phyloP scores from a whole-genome alignment of 2,329 filamentous ascomycete genomes.

The Alternaria viburni region DNA sequence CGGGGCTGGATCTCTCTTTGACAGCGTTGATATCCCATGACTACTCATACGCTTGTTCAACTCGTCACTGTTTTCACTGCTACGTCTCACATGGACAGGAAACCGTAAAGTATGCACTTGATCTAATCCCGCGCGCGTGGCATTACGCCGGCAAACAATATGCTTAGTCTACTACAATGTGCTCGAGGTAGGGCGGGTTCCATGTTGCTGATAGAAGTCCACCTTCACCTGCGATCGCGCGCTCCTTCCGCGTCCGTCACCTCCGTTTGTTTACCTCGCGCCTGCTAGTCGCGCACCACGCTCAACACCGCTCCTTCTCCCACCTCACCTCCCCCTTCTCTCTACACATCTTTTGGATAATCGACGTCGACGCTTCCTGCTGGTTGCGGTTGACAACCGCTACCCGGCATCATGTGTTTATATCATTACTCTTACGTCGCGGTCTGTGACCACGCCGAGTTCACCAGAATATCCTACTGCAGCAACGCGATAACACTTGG shows the following conservation, averaged over 20 bases:
- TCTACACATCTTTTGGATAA: slow-evolving; percentile 1
- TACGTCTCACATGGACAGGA: not conserved
- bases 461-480: slow-evolving; percentile 42
- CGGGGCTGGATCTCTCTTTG: not conserved
- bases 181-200: not conserved
- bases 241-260: slow-evolving; percentile 9
- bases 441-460: slow-evolving; percentile 39
- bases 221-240: slow-evolving; percentile 2
- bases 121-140: not conserved
- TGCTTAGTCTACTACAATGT: not conserved
- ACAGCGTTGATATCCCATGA: not conserved
- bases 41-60: not conserved
- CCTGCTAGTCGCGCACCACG: not conserved
- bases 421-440: slow-evolving; percentile 45
- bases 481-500: slow-evolving; percentile 30
- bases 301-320: slow-evolving; percentile 1
- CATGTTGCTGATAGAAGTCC: not conserved
- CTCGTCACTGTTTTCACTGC: not conserved
- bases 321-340: slow-evolving; percentile 1
- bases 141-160: not conserved
- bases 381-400: slow-evolving; percentile 12
- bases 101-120: not conserved
- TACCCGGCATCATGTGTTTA: slow-evolving; percentile 39
- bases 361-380: slow-evolving; percentile 10
- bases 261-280: slow-evolving; percentile 7